Evolutionary conservation across 2,329 filamentous ascomycete genomes (phyloP), one percentile per base, ranked within the genome.

Genomic region (Paramyrothecium sp.): DNA sequence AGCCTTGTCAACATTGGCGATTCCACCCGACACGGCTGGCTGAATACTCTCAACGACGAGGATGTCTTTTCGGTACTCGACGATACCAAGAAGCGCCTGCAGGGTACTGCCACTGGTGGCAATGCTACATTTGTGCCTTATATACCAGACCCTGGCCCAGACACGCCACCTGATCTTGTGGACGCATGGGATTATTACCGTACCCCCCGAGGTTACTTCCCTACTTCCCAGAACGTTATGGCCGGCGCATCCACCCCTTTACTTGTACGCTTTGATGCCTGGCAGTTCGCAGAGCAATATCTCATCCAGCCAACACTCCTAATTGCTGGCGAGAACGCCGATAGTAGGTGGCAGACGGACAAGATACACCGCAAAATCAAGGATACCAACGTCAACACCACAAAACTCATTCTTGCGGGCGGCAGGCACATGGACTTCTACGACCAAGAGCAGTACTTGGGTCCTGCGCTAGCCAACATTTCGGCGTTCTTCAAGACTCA

Each of bases 1-100:
- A 67, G 60, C 23, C 64, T 61, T 3, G 69, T 67, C 3, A 67
- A 66, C 56, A 58, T 73, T 22, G 71, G 73, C 20, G 51, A 53
- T n/a, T 63, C 67, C 54, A 54, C 63, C 16, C 67, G 70, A 26
- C 41, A 47, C 12, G 55, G 51, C 10, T 55, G 33, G n/a, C n/a
- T n/a, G n/a, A n/a, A n/a, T n/a, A n/a, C n/a, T n/a, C n/a, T n/a
- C n/a, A n/a, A n/a, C n/a, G n/a, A n/a, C n/a, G n/a, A n/a, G n/a
- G n/a, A n/a, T n/a, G n/a, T n/a, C n/a, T n/a, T n/a, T n/a, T n/a
- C n/a, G n/a, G n/a, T 38, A 16, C 16, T 38, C 33, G 33, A 38
- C 8, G 10, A 38, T 10, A 16, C 33, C 33, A 16, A 8, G 10
- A 8, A 38, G 16, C 10, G 10, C 33, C 33, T 8, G 16, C 33